A percentile compares a stretch with the other conserved stretches of the same genome.
These are phyloP conservation scores for Xylaria palmicola DNA, from an alignment of 495 filamentous ascomycete genomes.

Conservation along the genomic window DNA sequence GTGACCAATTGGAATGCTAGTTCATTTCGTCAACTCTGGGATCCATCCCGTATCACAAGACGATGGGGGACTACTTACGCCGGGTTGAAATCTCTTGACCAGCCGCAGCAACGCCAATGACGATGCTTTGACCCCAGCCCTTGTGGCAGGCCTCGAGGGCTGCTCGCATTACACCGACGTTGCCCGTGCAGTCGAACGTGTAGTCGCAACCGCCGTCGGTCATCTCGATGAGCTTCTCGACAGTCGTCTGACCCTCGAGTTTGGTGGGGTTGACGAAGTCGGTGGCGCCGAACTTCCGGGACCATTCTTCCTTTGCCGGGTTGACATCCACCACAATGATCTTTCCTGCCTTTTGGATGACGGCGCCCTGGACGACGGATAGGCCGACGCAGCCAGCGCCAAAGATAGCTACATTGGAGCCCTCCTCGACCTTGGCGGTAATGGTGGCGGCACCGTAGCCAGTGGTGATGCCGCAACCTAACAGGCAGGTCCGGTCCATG, in stretches of 20 bases:
- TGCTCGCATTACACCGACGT: conserved; percentile 92
- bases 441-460: conserved; percentile 95
- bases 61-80: conserved; percentile 65
- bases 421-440: conserved; percentile 86
- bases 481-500: conserved; percentile 92
- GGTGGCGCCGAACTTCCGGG: conserved; percentile 91
- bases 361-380: conserved; percentile 90
- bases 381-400: conserved; percentile 95
- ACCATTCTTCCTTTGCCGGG: conserved; percentile 86
- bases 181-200: conserved; percentile 98
- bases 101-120: conserved; percentile 96
- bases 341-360: conserved; percentile 78
- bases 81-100: conserved; percentile 95
- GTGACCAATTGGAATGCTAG: conserved; percentile 98
- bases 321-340: conserved; percentile 98
- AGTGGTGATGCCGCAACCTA: conserved; percentile 97
- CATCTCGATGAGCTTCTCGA: conserved; percentile 92
- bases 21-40: conserved; percentile 24
- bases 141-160: conserved; percentile 98
- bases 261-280: conserved; percentile 94
- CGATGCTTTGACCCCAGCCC: conserved; percentile 97
- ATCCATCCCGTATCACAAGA: neutral
- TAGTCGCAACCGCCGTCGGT: conserved; percentile 99
- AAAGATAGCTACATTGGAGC: conserved; percentile 89
- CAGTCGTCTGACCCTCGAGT: conserved; percentile 73